Percentiles rank a stretch among this genome's conserved stretches.
These are phyloP conservation scores for Suillus subluteus DNA, from an alignment of 768 basidiomycete genomes.

Conservation along the genomic window DNA sequence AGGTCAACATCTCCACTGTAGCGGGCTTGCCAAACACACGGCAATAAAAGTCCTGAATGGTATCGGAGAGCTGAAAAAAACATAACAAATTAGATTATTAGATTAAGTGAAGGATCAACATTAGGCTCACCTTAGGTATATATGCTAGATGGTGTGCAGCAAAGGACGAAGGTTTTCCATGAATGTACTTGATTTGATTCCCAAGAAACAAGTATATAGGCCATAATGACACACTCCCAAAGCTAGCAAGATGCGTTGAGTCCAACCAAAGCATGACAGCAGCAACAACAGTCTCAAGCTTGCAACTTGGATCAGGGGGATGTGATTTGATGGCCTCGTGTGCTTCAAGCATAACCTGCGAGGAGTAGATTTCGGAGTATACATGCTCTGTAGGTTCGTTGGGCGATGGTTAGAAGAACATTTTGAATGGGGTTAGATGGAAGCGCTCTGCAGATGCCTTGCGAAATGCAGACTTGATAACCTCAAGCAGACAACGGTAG, in stretches of 20 bases:
- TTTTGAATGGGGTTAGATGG: slow-evolving; percentile 18
- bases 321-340: slow-evolving; percentile 16
- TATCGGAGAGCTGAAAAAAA: slow-evolving; percentile 20
- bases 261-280: slow-evolving; percentile 31
- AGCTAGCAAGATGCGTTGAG: slow-evolving; percentile 26
- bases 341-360: slow-evolving; percentile 19
- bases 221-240: slow-evolving; percentile 21
- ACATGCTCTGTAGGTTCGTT: slow-evolving; percentile 18
- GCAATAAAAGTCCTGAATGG: slow-evolving; percentile 16
- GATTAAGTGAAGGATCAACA: no score
- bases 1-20: slow-evolving; percentile 10
- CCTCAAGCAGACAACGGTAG: slow-evolving; percentile 25
- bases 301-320: slow-evolving; percentile 12
- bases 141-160: slow-evolving; percentile 27
- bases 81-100: no score
- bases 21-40: neutral
- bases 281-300: slow-evolving; percentile 20
- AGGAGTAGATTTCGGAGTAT: slow-evolving; percentile 28
- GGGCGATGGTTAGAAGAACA: slow-evolving; percentile 14
- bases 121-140: slow-evolving; percentile 17
- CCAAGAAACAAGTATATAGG: slow-evolving; percentile 19
- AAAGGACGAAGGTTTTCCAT: slow-evolving; percentile 9
- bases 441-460: slow-evolving; percentile 20
- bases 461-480: slow-evolving; percentile 28
- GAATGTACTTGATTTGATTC: slow-evolving; percentile 11